Percentiles rank a stretch among this genome's conserved stretches.
Conservation (phyloP, 2,329 filamentous ascomycete species). For the Colletotrichum musicola region DNA sequence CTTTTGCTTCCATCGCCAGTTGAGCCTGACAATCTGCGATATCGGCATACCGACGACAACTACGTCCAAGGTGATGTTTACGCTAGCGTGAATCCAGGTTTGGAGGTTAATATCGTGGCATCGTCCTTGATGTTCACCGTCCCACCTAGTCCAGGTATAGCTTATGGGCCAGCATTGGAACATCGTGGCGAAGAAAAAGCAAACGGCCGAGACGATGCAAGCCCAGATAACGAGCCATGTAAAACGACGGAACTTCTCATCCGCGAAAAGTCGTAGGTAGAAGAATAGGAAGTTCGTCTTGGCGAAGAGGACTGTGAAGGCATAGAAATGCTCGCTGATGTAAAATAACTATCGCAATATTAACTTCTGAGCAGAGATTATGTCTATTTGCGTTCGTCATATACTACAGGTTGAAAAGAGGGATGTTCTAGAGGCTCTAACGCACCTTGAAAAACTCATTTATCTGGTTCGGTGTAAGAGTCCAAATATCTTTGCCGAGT, state of each 20-base stretch:
- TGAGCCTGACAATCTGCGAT: constrained; percentile 52
- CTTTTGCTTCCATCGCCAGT: constrained; percentile 58
- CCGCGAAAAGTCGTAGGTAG: constrained; percentile 64
- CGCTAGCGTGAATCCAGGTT: constrained; percentile 60
- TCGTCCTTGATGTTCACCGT: constrained; percentile 56
- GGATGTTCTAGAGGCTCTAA: too few relatives aligned
- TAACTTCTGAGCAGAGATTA: background rate
- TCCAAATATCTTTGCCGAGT: constrained; percentile 61
- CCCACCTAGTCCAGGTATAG: constrained; percentile 65
- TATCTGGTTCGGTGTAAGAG: constrained; percentile 53
- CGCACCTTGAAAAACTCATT: constrained; percentile 48
- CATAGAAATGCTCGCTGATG: constrained; percentile 54
- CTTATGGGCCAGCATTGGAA: constrained; percentile 62
- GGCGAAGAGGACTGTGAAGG: constrained; percentile 54
- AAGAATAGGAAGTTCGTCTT: constrained; percentile 64
- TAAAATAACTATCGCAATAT: constrained; percentile 48
- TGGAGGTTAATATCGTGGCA: constrained; percentile 61
- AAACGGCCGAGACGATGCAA: constrained; percentile 50
- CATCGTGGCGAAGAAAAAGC: constrained; percentile 54
- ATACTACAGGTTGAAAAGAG: too few relatives aligned
- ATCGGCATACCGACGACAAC: constrained; percentile 62
- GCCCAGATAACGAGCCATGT: constrained; percentile 55
- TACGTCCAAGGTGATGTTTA: constrained; percentile 62
- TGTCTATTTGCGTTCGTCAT: background rate
- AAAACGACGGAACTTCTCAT: constrained; percentile 47